Base-by-base conservation (phyloP, 106 monocot genomes). In the Alisma plantagoaquatica region DNA sequence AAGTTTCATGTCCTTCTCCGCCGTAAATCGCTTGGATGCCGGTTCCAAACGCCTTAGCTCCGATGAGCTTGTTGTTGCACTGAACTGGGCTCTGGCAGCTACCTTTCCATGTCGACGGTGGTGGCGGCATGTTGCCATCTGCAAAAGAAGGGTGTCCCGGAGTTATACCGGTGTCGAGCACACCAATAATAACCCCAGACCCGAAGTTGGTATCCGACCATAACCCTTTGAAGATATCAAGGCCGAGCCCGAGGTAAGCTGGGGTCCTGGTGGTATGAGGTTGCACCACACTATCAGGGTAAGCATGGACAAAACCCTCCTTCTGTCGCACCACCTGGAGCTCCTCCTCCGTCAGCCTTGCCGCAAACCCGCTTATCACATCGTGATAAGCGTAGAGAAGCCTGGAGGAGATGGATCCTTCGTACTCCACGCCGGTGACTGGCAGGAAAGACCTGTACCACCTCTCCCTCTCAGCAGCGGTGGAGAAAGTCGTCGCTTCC, bases 221-320 rank as follows among this genome's bases (percentile, higher is more conserved):
- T 17, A 91, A 74, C 29, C 78, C 84, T 21, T 74, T 68, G 10
- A 79, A 83, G 54, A 68, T 77, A 60, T 77, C 76, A 27, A 24
- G 32, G 32, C 56, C 52, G 59, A 72, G 72, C 21, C 53, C 53
- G 45, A 65, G 64, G 23, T 53, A 72, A 16, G 51, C 11, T 3
- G 65, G 72, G 17, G 59, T 65, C 22, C 59, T 29, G 12, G 65
- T 65, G 0, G 65, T 65, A 21, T 52, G 58, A 1, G 53, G 59
- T 1, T 23, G 51, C 0, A 59, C 42, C 14, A 53, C 1, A 32
- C 30, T 33, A 38, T 71, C 71, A 3, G 29, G 3, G 10, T 1
- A 11, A 33, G 59, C 57, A 45, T 31, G 25, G 22, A 72, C 31
- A 33, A 59, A 26, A 0, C 72, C 72, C 8, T 29, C 17, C 0